Base-by-base conservation (phyloP, 306 rosid genomes). In the Prunus padus region DNA sequence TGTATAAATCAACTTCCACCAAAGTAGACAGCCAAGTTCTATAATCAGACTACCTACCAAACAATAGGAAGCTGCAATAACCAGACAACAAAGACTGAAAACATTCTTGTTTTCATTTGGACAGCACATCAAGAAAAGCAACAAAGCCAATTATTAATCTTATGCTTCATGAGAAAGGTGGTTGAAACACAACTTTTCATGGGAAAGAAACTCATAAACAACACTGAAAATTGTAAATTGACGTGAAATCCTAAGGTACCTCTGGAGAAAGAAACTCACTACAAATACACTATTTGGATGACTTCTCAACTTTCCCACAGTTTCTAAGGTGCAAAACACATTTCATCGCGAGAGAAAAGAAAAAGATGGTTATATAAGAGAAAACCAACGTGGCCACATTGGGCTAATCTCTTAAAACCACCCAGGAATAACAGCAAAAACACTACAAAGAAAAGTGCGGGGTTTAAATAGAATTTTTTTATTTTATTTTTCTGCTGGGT, bases 401-500 rank as follows among this genome's bases (percentile, higher is more conserved):
- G 97, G 93, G 89, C 99, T 95, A 61, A 95, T 85, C 87, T 95
- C 97, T 11, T 97, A 95, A 83, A 95, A 95, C 99, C 99, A 95
- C 8, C 99, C 96, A 66, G 97, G 97, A 76, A 92, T 92, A 47
- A 95, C 89, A 37, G 91, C 22, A 2, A 96, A 88, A 55, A 90
- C 63, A 19, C 80, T 79, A 26, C 28, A 2, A 26, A 26, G 28
- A 26, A 26, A 26, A 26, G 28, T 26, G 2, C 28, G 28, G 28
- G 28, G 1, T 26, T 26, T 26, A 26, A 26, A 26, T 26, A 26
- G 28, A 26, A 26, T n/a, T n/a, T n/a, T n/a, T n/a, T n/a, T n/a
- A n/a, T n/a, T n/a, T n/a, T n/a, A n/a, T n/a, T n/a, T n/a, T n/a
- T n/a, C n/a, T n/a, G n/a, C n/a, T n/a, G n/a, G n/a, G n/a, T n/a